These are phyloP conservation scores for Filobasidium wieringae DNA, from an alignment of 768 basidiomycete species.

Conservation along the genomic window DNA sequence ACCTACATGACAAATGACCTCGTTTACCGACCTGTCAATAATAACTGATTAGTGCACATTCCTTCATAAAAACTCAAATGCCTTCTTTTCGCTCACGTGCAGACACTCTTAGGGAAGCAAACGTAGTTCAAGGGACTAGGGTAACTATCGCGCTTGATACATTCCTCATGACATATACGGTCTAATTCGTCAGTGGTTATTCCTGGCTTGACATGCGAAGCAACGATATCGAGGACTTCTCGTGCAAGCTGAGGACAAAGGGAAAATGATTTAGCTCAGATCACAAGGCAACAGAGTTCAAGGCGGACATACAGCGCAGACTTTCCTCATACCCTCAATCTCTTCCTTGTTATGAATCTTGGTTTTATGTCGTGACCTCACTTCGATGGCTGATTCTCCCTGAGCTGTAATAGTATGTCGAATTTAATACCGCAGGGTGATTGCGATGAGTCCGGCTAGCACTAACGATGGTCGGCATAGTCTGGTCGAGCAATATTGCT, in stretches of 20 bases:
- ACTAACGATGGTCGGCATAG: constrained; percentile 63
- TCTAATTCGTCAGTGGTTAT: constrained; percentile 94
- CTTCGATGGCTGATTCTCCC: constrained; percentile 47
- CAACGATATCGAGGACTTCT: constrained; percentile 87
- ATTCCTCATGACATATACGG: constrained; percentile 81
- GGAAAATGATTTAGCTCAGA: constrained; percentile 5
- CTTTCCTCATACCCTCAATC: constrained; percentile 77
- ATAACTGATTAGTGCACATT: constrained; percentile 2
- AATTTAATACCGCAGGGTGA: too few species aligned
- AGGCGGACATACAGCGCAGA: constrained; percentile 57
- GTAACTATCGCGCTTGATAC: constrained; percentile 79
- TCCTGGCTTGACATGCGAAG: constrained; percentile 74
- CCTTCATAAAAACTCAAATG: not conserved
- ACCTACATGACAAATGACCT: constrained; percentile 73
- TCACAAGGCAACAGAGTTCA: not conserved
- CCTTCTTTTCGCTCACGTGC: constrained; percentile 55
- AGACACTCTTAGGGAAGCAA: constrained; percentile 85
- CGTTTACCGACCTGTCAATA: constrained; percentile 64
- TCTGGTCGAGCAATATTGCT: constrained; percentile 77
- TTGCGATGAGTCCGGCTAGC: too few species aligned
- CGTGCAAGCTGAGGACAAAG: constrained; percentile 62
- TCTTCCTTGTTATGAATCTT: constrained; percentile 53
- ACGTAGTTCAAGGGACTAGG: constrained; percentile 89
- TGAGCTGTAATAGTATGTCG: constrained; percentile 35
- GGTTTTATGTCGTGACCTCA: constrained; percentile 47